Evolutionary conservation across 148 eudicot species (phyloP).

Genomic region (Simmondsia chinensis): DNA sequence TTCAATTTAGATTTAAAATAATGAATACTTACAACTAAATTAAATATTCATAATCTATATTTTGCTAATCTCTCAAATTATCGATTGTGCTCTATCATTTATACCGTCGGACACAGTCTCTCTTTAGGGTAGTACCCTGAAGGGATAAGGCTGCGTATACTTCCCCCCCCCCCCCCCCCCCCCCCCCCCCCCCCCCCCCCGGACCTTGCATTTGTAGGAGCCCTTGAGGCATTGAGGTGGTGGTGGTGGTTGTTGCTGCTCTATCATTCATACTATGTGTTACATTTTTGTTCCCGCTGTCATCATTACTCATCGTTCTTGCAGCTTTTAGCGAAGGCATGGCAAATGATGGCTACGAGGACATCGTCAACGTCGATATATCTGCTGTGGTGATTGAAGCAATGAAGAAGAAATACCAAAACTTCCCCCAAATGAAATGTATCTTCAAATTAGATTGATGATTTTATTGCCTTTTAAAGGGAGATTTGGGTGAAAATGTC

Average conservation of each 20-base stretch:
- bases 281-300: background rate
- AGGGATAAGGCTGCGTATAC: background rate
- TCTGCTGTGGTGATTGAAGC: constrained; percentile 76
- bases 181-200: background rate
- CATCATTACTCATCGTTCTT: constrained; percentile 6
- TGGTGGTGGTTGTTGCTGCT: background rate
- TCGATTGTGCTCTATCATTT: too few species aligned
- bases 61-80: too few species aligned
- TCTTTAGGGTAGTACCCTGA: background rate
- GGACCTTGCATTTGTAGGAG: background rate
- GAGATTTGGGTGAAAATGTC: too few species aligned
- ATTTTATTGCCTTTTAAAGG: background rate
- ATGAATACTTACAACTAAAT: too few species aligned
- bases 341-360: constrained; percentile 69
- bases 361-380: constrained; percentile 70
- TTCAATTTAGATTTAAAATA: too few species aligned
- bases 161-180: background rate
- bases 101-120: too few species aligned
- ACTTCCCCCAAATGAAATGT: constrained; percentile 55
- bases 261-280: background rate
- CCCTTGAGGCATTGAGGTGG: too few species aligned
- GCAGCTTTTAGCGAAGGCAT: constrained; percentile 83
- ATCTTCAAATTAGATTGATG: constrained; percentile 18
- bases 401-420: constrained; percentile 56
- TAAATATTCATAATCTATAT: too few species aligned